Evolutionary conservation across 2,329 filamentous ascomycete genomes (phyloP).

Genomic region (Nemania diffusa): DNA sequence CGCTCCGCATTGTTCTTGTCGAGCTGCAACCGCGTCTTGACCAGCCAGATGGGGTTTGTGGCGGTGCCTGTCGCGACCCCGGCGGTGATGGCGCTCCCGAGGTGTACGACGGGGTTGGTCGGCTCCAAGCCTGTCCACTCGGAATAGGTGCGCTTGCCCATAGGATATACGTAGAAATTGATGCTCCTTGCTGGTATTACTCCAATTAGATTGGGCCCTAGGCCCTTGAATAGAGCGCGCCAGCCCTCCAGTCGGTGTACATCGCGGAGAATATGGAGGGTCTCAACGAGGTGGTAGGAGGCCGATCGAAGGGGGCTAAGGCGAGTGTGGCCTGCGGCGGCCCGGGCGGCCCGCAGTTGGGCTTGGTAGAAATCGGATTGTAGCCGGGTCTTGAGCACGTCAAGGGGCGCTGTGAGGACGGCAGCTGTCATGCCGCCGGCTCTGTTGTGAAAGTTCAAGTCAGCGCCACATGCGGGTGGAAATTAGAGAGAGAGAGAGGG

Average conservation of each 20-base stretch:
- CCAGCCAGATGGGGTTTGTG: conserved; percentile 95
- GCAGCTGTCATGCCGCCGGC: conserved; percentile 91
- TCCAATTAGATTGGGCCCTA: conserved; percentile 89
- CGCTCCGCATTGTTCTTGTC: conserved; percentile 82
- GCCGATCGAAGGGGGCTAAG: conserved; percentile 74
- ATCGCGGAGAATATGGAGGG: conserved; percentile 82
- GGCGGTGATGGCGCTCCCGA: conserved; percentile 78
- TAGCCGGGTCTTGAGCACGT: conserved; percentile 91
- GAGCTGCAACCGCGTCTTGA: conserved; percentile 92
- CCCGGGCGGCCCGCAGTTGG: conserved; percentile 75
- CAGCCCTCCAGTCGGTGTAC: conserved; percentile 86
- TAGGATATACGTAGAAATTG: conserved; percentile 94
- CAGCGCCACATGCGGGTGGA: conserved; percentile 24
- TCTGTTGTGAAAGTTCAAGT: conserved; percentile 57
- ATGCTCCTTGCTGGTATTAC: conserved; percentile 91
- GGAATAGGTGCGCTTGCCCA: conserved; percentile 84
- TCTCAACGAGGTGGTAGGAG: conserved; percentile 82
- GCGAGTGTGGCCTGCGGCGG: conserved; percentile 65
- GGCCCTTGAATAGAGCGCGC: conserved; percentile 90
- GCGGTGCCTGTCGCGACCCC: conserved; percentile 89
- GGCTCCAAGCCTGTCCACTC: conserved; percentile 76
- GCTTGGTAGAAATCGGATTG: conserved; percentile 95
- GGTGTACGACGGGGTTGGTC: conserved; percentile 79
- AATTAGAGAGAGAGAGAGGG: neutral
- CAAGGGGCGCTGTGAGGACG: conserved; percentile 91